Percentiles rank a stretch among this genome's conserved stretches.
phyloP scores from a whole-genome alignment of 805 yeast genomes.

The Saccharomycopsis synnaedendra region DNA sequence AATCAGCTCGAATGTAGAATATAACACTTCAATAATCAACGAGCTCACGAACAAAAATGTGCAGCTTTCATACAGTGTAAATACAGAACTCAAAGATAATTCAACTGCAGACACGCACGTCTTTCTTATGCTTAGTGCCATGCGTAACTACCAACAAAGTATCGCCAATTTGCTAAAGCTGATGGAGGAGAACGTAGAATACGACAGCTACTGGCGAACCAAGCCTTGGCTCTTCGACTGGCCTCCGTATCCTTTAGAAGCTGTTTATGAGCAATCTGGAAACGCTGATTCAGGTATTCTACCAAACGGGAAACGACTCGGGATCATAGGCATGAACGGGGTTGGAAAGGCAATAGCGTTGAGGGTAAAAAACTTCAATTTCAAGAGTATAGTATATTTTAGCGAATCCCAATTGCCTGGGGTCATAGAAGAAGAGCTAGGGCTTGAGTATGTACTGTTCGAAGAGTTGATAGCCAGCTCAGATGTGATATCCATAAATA shows the following conservation, averaged over 20 bases:
- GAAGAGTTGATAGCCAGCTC: neutral
- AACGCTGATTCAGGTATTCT: neutral
- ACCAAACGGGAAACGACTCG: conserved; percentile 10
- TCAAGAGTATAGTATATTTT: conserved; percentile 5
- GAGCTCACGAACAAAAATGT: conserved; percentile 2
- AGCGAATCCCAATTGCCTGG: conserved; percentile 2
- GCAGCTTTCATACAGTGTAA: conserved; percentile 6
- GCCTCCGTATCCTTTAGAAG: conserved; percentile 1
- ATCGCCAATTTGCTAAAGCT: neutral
- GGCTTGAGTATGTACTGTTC: conserved; percentile 6
- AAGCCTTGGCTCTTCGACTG: conserved; percentile 2
- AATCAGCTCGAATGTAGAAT: neutral
- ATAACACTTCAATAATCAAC: conserved; percentile 2
- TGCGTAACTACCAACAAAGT: conserved; percentile 7
- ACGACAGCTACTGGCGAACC: neutral
- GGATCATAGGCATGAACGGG: conserved; percentile 11
- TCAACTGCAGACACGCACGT: conserved; percentile 14
- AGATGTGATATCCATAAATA: conserved; percentile 5
- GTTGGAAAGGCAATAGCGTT: conserved; percentile 1
- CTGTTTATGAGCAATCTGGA: neutral
- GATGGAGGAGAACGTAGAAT: neutral
- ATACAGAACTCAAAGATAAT: conserved; percentile 10
- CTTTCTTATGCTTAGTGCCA: conserved; percentile 9
- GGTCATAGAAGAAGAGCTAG: conserved; percentile 1
- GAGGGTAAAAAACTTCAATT: conserved; percentile 2